Percentiles rank a stretch among this genome's conserved stretches.
These are phyloP conservation scores for Cladosporium austrohemisphaericum DNA, from an alignment of 2,329 filamentous ascomycete genomes.

Conservation along the genomic window DNA sequence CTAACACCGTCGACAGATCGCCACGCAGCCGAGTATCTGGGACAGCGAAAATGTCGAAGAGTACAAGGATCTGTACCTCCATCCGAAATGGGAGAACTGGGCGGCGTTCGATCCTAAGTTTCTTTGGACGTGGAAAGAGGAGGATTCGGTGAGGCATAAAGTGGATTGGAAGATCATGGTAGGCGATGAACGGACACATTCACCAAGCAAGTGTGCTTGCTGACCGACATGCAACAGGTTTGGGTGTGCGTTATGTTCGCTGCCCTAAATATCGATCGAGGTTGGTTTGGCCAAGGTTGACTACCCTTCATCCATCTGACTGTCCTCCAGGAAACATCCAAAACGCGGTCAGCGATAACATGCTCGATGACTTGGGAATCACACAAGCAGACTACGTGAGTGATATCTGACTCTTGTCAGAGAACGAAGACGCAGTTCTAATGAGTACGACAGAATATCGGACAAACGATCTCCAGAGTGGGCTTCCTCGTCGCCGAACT, in stretches of 20 bases:
- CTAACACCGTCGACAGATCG: too few relatives aligned
- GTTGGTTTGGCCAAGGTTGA: neutral
- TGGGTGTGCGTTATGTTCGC: slow-evolving; percentile 8
- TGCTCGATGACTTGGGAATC: slow-evolving; percentile 38
- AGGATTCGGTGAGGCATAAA: neutral
- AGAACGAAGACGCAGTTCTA: too few relatives aligned
- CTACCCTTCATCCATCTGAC: too few relatives aligned
- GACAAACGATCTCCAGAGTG: slow-evolving; percentile 40
- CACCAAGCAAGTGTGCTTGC: too few relatives aligned
- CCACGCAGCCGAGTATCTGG: neutral
- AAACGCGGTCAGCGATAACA: slow-evolving; percentile 20
- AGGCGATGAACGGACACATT: too few relatives aligned
- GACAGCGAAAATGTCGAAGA: neutral
- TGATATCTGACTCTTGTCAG: slow-evolving; percentile 28
- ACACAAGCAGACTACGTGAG: slow-evolving; percentile 45
- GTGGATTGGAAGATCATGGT: slow-evolving; percentile 10
- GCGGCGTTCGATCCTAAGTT: neutral
- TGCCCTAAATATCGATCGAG: neutral
- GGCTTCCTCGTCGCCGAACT: slow-evolving; percentile 46
- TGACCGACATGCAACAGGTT: neutral
- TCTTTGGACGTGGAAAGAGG: slow-evolving; percentile 6
- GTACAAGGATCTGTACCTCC: neutral
- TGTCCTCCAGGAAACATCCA: neutral
- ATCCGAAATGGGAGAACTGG: slow-evolving; percentile 4
- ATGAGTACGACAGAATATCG: neutral